Percentiles rank a stretch among this genome's conserved stretches.
Evolutionary conservation across 2,329 filamentous ascomycete species (phyloP).

Genomic region (Phialophora expanda): DNA sequence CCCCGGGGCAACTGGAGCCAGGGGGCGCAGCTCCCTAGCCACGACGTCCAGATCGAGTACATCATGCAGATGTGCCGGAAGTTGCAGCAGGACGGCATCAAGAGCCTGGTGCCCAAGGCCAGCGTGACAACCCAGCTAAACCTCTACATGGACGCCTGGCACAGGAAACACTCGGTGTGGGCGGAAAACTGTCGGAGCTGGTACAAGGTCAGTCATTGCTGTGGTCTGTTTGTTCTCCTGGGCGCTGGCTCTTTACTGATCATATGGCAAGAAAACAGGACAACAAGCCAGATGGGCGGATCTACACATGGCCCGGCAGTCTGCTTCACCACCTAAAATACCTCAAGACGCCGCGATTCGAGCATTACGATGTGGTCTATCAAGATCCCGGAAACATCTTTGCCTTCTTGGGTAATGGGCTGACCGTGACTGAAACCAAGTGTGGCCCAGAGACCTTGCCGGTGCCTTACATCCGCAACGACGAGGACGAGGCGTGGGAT

Average conservation of each 20-base stretch:
- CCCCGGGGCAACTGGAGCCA: slow-evolving; percentile 42
- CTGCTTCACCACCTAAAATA: slow-evolving; percentile 27
- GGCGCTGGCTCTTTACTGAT: not conserved
- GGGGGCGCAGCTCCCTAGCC: slow-evolving; percentile 39
- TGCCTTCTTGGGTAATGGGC: slow-evolving; percentile 52
- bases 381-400: slow-evolving; percentile 47
- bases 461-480: slow-evolving; percentile 8
- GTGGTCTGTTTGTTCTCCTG: not conserved
- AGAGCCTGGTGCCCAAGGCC: slow-evolving; percentile 32
- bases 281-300: not conserved
- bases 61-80: slow-evolving; percentile 43
- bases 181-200: slow-evolving; percentile 40
- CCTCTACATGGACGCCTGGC: slow-evolving; percentile 35
- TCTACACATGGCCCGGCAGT: slow-evolving; percentile 1
- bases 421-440: slow-evolving; percentile 41
- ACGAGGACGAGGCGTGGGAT: slow-evolving; percentile 10
- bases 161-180: slow-evolving; percentile 44
- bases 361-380: slow-evolving; percentile 51
- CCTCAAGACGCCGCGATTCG: slow-evolving; percentile 46
- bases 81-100: slow-evolving; percentile 44
- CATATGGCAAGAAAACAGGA: not conserved
- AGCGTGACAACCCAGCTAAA: slow-evolving; percentile 37
- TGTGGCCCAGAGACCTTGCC: slow-evolving; percentile 5
- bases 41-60: slow-evolving; percentile 41
- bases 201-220: slow-evolving; percentile 34